Percentiles rank a stretch among this genome's conserved stretches.
These are phyloP conservation scores for Aspergillus affinis DNA, from an alignment of 495 filamentous ascomycete genomes.

Conservation along the genomic window DNA sequence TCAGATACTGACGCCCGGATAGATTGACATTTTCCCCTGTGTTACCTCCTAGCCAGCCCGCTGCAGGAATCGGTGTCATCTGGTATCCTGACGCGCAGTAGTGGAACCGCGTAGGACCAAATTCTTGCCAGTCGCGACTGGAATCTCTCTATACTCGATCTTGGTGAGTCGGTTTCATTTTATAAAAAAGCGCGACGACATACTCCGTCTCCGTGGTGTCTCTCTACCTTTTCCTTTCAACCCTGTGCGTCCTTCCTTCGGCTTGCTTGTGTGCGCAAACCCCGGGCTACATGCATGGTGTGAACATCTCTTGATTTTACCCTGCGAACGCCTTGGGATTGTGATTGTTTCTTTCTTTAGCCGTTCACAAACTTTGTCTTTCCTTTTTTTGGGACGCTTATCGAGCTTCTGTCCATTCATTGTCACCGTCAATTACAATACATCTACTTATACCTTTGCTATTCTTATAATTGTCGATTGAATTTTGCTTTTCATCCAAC, in stretches of 20 bases:
- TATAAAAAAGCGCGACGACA: constrained; percentile 3
- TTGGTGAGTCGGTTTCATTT: constrained; percentile 19
- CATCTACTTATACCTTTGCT: neutral
- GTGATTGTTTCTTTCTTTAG: neutral
- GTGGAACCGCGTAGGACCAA: constrained; percentile 13
- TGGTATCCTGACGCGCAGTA: constrained; percentile 16
- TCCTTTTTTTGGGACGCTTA: neutral
- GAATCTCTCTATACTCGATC: constrained; percentile 17
- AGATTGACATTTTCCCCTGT: constrained; percentile 19
- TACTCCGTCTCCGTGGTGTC: neutral
- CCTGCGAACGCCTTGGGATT: neutral
- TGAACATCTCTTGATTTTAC: neutral
- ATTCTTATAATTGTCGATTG: neutral
- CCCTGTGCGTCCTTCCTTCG: constrained; percentile 2
- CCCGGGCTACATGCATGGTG: neutral
- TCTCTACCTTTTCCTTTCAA: constrained; percentile 6
- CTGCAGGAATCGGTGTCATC: constrained; percentile 10
- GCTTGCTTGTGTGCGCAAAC: neutral
- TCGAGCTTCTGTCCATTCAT: neutral
- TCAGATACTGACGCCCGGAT: constrained; percentile 10
- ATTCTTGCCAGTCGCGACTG: constrained; percentile 18
- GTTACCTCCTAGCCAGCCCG: constrained; percentile 13
- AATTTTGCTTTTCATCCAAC: neutral
- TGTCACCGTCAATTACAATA: neutral
- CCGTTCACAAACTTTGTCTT: too few species aligned